phyloP scores from a whole-genome alignment of 2,329 filamentous ascomycete species.

The Helminthosporium solani region DNA sequence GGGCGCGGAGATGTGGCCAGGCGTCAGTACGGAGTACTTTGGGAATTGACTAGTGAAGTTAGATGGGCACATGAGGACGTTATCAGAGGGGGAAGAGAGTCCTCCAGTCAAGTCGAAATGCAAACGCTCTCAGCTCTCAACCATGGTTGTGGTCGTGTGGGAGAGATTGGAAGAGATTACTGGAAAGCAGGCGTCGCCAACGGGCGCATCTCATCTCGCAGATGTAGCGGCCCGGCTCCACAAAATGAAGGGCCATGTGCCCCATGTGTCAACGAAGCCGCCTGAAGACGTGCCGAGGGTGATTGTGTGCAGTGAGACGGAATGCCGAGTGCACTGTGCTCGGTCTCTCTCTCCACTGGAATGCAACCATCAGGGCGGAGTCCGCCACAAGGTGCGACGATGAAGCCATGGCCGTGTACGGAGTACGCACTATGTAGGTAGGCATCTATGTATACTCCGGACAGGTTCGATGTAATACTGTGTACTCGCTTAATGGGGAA shows the following conservation, averaged over 20 bases:
- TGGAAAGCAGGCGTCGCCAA: constrained; percentile 25
- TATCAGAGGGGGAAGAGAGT: too few species aligned
- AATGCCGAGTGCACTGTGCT: not conserved
- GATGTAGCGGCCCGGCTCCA: constrained; percentile 3
- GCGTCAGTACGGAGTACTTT: constrained; percentile 1
- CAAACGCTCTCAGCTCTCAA: constrained; percentile 13
- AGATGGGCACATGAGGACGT: too few species aligned
- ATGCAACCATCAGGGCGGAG: not conserved
- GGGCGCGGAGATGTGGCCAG: constrained; percentile 2
- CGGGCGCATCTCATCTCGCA: not conserved
- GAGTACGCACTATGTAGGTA: too few species aligned
- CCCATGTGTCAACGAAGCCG: constrained; percentile 7
- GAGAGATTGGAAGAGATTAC: constrained; percentile 7
- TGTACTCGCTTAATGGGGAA: too few species aligned
- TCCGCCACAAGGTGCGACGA: not conserved
- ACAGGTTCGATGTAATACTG: too few species aligned
- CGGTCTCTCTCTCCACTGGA: not conserved
- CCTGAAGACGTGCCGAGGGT: constrained; percentile 2
- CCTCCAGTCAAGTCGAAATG: constrained; percentile 13
- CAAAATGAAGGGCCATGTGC: constrained; percentile 2
- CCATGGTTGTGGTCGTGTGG: constrained; percentile 1
- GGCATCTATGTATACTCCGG: too few species aligned
- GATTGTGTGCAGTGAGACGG: constrained; percentile 8
- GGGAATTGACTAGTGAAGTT: too few species aligned
- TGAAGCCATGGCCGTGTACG: too few species aligned